phyloP scores from a whole-genome alignment of 2,329 filamentous ascomycete genomes.

The Monilinia fructigena region DNA sequence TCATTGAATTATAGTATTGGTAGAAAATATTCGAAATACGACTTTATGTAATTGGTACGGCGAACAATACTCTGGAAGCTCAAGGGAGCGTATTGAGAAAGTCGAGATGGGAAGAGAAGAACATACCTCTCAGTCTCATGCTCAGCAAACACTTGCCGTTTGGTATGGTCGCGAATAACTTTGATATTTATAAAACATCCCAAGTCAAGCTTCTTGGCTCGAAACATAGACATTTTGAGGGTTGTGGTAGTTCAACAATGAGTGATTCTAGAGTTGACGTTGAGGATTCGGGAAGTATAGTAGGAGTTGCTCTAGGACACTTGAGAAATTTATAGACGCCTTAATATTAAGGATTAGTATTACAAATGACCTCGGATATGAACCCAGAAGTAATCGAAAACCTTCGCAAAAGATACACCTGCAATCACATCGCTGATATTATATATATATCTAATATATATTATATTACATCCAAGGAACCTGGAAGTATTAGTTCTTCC shows the following conservation, averaged over 20 bases:
- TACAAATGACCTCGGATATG: not conserved
- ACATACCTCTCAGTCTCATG: slow-evolving; percentile 76
- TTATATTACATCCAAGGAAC: too few species aligned
- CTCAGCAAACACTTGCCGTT: slow-evolving; percentile 87
- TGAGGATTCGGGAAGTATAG: not conserved
- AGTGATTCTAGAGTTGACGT: not conserved
- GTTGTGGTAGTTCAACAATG: not conserved
- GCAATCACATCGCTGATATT: too few species aligned
- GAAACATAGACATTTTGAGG: slow-evolving; percentile 75
- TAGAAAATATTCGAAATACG: not conserved
- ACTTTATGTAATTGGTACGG: not conserved
- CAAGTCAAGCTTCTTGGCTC: slow-evolving; percentile 85
- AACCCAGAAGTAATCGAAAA: too few species aligned
- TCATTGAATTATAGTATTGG: not conserved
- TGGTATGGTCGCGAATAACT: slow-evolving; percentile 90
- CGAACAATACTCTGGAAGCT: not conserved
- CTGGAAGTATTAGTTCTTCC: too few species aligned
- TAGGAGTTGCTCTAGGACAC: not conserved
- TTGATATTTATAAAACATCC: slow-evolving; percentile 84
- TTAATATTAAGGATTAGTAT: not conserved
- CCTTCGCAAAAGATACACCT: too few species aligned
- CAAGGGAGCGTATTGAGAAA: not conserved
- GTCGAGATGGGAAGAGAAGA: not conserved
- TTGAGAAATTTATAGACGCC: not conserved
- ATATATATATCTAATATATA: too few species aligned